Evolutionary conservation across 805 yeast genomes (phyloP), one percentile per base, ranked within the genome.

Genomic region (Danielia oregonensis): DNA sequence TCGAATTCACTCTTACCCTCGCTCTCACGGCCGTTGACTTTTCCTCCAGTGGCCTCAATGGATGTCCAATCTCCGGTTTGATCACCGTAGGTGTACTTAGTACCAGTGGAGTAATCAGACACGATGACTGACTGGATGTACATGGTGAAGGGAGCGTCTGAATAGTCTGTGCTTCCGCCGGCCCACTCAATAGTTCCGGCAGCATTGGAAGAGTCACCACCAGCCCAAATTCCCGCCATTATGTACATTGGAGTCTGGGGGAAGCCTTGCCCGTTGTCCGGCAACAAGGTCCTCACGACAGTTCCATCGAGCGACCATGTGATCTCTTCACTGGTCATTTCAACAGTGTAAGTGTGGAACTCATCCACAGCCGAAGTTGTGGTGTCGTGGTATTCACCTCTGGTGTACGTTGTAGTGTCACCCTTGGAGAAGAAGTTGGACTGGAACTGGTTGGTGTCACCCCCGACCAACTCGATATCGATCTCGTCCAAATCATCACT

Each of bases 401-500:
- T 74, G 54, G 85, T 86, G 52, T 82, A 86, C 3, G 91, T 77
- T 8, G 80, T 57, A 2, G 86, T 78, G 52, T 80, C 64, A 40
- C 96, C 96, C 56, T 88, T 83, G 24, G 87, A 76, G 65, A 86
- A 88, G 58, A 61, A 89, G 55, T 84, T 84, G 17, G 88, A 70
- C 61, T 86, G 94, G 48, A 83, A 77, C 54, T 86, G 81, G 26
- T 76, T 69, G 17, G 68, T 67, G 54, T 88, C 95, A 30, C 85
- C 79, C 13, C 96, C 96, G 29, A 84, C 68, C 80, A 93, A 83
- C 59, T 89, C 96, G 31, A 84, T 53, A 61, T 89, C 97, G 30
- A 89, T 78, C 61, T 89, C 97, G 60, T 89, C 97, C 44, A 82
- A 66, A 51, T 83, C 95, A 56, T 89, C 96, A 28, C 74, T 65